Evolutionary conservation across 108 stramenopile genomes (phyloP).

Genomic region (Mediolabrus comicus): DNA sequence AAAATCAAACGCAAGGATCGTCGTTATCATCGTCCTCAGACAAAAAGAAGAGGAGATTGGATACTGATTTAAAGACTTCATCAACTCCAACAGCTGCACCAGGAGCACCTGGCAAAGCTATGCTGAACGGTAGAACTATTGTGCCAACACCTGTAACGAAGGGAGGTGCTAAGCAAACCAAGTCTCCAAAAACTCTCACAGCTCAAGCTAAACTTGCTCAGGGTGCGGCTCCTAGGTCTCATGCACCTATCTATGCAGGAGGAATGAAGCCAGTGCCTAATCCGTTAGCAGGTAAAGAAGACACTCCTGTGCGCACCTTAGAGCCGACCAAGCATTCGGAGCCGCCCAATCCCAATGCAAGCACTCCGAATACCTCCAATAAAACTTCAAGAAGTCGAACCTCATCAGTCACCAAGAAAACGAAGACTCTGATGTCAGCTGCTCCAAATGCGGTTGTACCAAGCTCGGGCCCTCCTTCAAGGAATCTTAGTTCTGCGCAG

Average conservation of each 20-base stretch:
- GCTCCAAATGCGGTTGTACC: conserved; percentile 3
- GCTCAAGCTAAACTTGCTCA: not conserved
- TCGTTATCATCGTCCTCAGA: not conserved
- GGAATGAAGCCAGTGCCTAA: conserved; percentile 52
- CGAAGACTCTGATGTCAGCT: conserved; percentile 27
- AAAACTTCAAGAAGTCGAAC: not conserved
- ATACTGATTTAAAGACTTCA: not conserved
- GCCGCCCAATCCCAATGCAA: not conserved
- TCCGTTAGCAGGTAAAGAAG: conserved; percentile 52
- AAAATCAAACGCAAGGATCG: not conserved
- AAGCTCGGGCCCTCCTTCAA: not conserved
- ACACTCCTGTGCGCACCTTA: not conserved
- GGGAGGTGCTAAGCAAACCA: not conserved
- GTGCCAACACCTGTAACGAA: conserved; percentile 2
- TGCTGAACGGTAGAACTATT: not conserved
- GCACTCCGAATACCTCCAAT: conserved; percentile 3
- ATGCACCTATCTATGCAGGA: not conserved
- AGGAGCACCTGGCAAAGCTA: not conserved
- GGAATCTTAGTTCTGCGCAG: not conserved
- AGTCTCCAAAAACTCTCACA: conserved; percentile 14
- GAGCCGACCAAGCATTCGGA: no score
- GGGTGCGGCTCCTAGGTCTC: conserved; percentile 1
- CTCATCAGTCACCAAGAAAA: not conserved
- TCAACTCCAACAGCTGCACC: not conserved
- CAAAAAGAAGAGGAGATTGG: not conserved